phyloP scores from a whole-genome alignment of 2,329 filamentous ascomycete species.

The Trichoderma koningiopsis region DNA sequence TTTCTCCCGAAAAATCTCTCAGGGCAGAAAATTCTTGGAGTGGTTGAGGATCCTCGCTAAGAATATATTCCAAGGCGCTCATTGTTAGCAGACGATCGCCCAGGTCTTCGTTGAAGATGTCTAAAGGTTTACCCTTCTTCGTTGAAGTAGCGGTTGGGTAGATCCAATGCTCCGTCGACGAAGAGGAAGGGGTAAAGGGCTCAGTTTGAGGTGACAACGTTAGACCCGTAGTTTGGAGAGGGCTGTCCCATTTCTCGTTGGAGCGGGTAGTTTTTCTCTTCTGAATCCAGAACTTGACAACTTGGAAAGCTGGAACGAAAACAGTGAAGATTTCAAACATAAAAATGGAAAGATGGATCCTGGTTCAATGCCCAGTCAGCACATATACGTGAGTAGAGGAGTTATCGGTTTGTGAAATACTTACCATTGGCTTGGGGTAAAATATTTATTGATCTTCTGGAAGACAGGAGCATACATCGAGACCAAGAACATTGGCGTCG shows the following conservation, averaged over 20 bases:
- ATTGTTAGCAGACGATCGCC: conserved; percentile 56
- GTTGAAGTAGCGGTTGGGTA: background rate
- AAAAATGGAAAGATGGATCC: conserved; percentile 56
- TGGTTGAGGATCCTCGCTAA: conserved; percentile 58
- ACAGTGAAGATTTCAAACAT: conserved; percentile 63
- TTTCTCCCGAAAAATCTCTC: conserved; percentile 69
- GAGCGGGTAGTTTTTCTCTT: conserved; percentile 33
- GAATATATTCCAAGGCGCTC: conserved; percentile 61
- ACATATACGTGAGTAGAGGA: conserved; percentile 42
- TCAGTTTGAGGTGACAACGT: conserved; percentile 23
- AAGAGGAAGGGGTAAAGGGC: conserved; percentile 20
- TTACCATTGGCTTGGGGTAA: conserved; percentile 61
- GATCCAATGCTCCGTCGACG: conserved; percentile 9
- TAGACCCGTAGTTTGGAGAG: conserved; percentile 10
- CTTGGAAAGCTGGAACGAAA: conserved; percentile 61
- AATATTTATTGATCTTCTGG: conserved; percentile 53
- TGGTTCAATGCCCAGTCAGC: conserved; percentile 1
- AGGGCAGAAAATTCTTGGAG: conserved; percentile 65
- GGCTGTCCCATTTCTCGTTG: conserved; percentile 27
- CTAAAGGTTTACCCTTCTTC: conserved; percentile 21
- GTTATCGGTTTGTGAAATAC: conserved; percentile 37
- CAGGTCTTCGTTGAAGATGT: conserved; percentile 26
- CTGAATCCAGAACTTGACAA: conserved; percentile 44
- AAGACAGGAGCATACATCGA: conserved; percentile 55
- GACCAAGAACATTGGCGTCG: conserved; percentile 65